Evolutionary conservation across 2,329 filamentous ascomycete genomes (phyloP), one percentile per base, ranked within the genome.

Genomic region (Nigrospora oryzae): DNA sequence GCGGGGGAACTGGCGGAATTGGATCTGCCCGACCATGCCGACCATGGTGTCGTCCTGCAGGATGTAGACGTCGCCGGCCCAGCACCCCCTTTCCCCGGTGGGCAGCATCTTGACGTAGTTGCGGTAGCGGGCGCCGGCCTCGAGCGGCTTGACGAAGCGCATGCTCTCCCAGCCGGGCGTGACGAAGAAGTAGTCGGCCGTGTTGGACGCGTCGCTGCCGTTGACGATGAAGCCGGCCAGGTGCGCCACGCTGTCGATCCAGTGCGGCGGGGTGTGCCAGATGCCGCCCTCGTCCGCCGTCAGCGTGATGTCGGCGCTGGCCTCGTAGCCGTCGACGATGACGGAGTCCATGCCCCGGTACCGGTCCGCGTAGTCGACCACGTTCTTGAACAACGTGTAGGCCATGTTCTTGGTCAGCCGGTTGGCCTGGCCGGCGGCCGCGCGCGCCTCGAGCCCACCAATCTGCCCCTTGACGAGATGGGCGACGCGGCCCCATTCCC

Each of bases 331-430:
- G 53, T 69, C 60, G n/a, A 79, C 60, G 16, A 77, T 65, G 2
- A 79, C 72, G 46, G 76, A 70, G 28, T 75, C 66, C 60, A 79
- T 77, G 14, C 73, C 75, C 35, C 67, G 67, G 56, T 74, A 80
- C 38, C 63, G 63, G 11, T 56, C 56, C 11, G 65, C 62, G 49
- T 78, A 79, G 51, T 77, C 71, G 4, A 78, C 75, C 3, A 79
- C 59, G 28, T 71, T 68, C 28, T 70, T 67, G 56, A 76, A 75
- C 1, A 76, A 73, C 65, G 86, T 87, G 74, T 90, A 90, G 12
- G 82, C 81, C 66, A 87, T 77, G 38, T 81, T 81, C 30, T 81
- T 77, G 44, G 82, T 75, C 46, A 88, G 75, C 62, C 83, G 82
- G 63, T 83, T 81, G 23, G 82, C 81, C 45, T 73, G 71, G 35